Conservation (phyloP, 1,139 yeast genomes). For the Candida sojae region DNA sequence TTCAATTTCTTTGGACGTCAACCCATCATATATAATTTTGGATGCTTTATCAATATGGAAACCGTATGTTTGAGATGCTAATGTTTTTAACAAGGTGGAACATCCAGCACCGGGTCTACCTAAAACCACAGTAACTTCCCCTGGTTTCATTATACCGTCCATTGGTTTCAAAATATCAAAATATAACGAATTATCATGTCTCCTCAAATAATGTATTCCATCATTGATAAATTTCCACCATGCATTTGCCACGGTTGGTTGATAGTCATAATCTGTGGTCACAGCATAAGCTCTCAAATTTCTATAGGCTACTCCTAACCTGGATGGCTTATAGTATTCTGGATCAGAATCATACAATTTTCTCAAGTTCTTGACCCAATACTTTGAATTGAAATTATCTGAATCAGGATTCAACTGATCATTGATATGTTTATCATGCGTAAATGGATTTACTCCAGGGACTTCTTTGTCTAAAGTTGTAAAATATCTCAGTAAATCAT, state of each 20-base stretch:
- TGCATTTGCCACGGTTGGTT: conserved; percentile 65
- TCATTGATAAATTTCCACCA: conserved; percentile 24
- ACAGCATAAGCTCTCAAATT: conserved; percentile 72
- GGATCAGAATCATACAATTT: conserved; percentile 54
- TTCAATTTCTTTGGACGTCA: conserved; percentile 42
- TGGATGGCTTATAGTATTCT: conserved; percentile 63
- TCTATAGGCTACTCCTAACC: conserved; percentile 69
- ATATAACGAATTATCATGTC: conserved; percentile 1
- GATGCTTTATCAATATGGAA: conserved; percentile 54
- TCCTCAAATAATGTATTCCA: not conserved
- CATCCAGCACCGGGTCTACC: conserved; percentile 43
- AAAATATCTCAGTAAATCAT: conserved; percentile 29
- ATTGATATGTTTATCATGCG: conserved; percentile 6
- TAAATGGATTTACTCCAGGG: conserved; percentile 47
- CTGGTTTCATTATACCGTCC: conserved; percentile 35
- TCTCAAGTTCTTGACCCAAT: conserved; percentile 73
- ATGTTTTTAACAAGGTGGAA: conserved; percentile 33
- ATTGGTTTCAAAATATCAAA: conserved; percentile 33
- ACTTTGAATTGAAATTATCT: conserved; percentile 28
- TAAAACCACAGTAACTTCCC: conserved; percentile 36
- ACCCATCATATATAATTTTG: conserved; percentile 34
- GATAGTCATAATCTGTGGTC: conserved; percentile 80
- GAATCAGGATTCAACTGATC: conserved; percentile 15
- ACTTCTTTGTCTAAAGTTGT: conserved; percentile 55
- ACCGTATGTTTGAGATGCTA: conserved; percentile 38